Base-by-base conservation (phyloP, 2,329 filamentous ascomycete genomes). In the Diaporthe citri region DNA sequence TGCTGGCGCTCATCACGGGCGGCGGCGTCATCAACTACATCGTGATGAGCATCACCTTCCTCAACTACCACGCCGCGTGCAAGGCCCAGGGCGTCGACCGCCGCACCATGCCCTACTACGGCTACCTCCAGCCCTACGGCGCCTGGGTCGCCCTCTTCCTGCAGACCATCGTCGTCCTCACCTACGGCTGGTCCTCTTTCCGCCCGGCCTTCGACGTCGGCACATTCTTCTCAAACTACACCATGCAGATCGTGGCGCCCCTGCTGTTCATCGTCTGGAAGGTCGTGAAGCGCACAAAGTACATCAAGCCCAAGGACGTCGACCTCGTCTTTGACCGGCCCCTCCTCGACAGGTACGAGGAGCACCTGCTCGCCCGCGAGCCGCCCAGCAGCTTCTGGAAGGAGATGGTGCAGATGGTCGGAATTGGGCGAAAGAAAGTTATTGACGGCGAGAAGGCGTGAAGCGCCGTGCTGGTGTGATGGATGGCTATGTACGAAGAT, bases 271-370 rank as follows among this genome's bases (percentile, higher is more conserved):
- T 88, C 25, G 85, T 86, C 78, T 94, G 91, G 90, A 94, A 94
- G 83, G 13, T 93, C 1, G 22, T 90, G 80, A 90, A 91, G 83
- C 85, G 84, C 74, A 93, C 92, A 1, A 87, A 86, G 75, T 83
- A 89, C 70, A 84, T 91, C n/a, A 82, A 83, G 2, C 84, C 91
- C 0, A 80, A 85, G 6, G 88, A 93, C 79, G 86, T 87, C 5
- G 91, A 93, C 79, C 84, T 93, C n/a, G 84, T 91, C 57, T 90
- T 90, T 90, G 87, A 93, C 78, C 85, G 87, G 20, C 90, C 90
- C 31, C 78, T 85, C n/a, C 89, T 93, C 72, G 90, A 92, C 76
- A 85, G 85, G 0, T 89, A 82, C 55, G 76, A 77, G 48, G 74
- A 72, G 0, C 67, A 39, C 17, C 75, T 76, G 48, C 64, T 69